Evolutionary conservation across 768 basidiomycete species (phyloP), one percentile per base, ranked within the genome.

Genomic region (Cystofilobasidium macerans): DNA sequence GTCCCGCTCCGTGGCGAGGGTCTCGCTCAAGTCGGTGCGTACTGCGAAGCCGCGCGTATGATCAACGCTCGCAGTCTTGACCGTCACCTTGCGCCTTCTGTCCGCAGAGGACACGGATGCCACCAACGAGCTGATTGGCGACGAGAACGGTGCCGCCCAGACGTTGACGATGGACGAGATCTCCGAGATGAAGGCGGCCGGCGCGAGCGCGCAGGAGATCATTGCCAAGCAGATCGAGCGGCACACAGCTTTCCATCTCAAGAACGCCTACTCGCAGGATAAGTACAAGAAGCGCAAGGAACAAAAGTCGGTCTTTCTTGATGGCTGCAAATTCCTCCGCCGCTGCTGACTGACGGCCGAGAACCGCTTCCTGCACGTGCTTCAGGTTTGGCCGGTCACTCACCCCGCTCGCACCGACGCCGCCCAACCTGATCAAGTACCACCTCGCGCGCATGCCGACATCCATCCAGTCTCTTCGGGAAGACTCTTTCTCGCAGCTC

Each of bases 221-320:
- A 94, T 98, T 74, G 85, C 88, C 73, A 85, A 81, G 75, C 94
- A 98, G 76, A 94, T 97, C 56, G 90, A 89, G 71, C 83, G 86
- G 72, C 94, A 98, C 72, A 86, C 88, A 35, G 88, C 89, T 71
- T 99, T 88, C 75, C 84, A 85, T 14, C 79, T 98, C 57, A 98
- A 98, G 77, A 98, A 93, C 1, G 95, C 94, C 76, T 98, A 93
- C 76, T 92, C 89, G 77, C 98, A 99, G 77, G 93, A 98, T 73
- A 99, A 99, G 75, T 99, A 97, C 77, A 87, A 84, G 75, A 94
- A 93, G 75, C 82, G 90, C 43, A 99, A 99, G 76, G 89, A 93
- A 78, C 91, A 89, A 64, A 99, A 98, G 93, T 94, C 73, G 70
- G 85, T 70, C 0, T 14, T 54, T 8, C 33, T 18, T 32, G 7